A percentile compares a stretch with the other conserved stretches of the same genome.
Evolutionary conservation across 192 early-diverging fungal genomes (phyloP).

Genomic region (Backusella macrospora): DNA sequence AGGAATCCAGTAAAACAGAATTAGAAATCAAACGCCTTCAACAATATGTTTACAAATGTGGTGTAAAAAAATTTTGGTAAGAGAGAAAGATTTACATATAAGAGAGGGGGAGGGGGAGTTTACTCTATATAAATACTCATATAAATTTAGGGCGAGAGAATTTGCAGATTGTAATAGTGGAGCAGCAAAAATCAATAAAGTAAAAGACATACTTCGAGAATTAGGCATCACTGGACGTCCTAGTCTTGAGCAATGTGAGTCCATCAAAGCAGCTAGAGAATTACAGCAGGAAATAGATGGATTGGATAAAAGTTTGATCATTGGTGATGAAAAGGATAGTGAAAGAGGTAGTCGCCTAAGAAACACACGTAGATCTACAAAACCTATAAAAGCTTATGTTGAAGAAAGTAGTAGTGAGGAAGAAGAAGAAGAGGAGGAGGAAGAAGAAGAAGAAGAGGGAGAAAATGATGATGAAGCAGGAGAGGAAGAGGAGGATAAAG

Average conservation of each 20-base stretch:
- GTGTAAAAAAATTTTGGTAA: slow-evolving; percentile 20
- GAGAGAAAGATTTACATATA: not conserved
- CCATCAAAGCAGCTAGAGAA: slow-evolving; percentile 56
- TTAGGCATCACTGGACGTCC: slow-evolving; percentile 59
- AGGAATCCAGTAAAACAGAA: not conserved
- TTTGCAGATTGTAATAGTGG: slow-evolving; percentile 42
- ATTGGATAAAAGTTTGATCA: slow-evolving; percentile 42
- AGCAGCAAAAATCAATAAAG: slow-evolving; percentile 46
- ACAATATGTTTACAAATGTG: slow-evolving; percentile 21
- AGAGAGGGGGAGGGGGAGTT: too few species aligned
- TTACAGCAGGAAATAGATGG: slow-evolving; percentile 55
- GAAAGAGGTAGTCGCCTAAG: not conserved
- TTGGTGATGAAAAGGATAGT: slow-evolving; percentile 1
- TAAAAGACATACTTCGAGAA: slow-evolving; percentile 47
- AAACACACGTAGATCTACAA: not conserved
- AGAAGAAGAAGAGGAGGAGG: slow-evolving; percentile 24
- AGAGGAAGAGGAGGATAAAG: not conserved
- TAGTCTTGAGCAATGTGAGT: slow-evolving; percentile 58
- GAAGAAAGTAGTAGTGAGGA: slow-evolving; percentile 27
- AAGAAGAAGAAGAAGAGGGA: slow-evolving; percentile 24
- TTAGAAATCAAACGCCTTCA: slow-evolving; percentile 19
- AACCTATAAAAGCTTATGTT: not conserved
- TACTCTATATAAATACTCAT: not conserved
- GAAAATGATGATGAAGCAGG: slow-evolving; percentile 20
- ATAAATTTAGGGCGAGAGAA: slow-evolving; percentile 39